Percentiles rank a stretch among this genome's conserved stretches.
Evolutionary conservation across 306 rosid species (phyloP).

Genomic region (Arachis stenosperma): DNA sequence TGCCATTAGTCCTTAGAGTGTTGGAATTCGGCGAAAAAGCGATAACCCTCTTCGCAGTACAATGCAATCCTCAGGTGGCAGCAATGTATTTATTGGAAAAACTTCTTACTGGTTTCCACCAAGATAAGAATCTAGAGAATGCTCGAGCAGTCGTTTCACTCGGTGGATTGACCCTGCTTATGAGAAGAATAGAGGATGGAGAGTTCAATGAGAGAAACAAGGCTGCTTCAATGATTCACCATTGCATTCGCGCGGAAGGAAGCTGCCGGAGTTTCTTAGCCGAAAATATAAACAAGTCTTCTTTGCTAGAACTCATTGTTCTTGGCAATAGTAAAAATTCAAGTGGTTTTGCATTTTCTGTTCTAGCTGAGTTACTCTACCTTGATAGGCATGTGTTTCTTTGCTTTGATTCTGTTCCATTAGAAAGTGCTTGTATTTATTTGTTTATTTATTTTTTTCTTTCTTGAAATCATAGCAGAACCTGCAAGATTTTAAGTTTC

Average conservation of each 20-base stretch:
- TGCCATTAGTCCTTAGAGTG: conserved; percentile 66
- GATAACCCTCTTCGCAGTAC: conserved; percentile 63
- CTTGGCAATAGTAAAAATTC: conserved; percentile 42
- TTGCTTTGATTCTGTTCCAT: neutral
- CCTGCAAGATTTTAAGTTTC: conserved; percentile 51
- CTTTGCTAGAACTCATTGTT: conserved; percentile 64
- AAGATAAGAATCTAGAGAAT: conserved; percentile 71
- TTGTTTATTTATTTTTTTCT: neutral
- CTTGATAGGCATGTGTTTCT: conserved; percentile 55
- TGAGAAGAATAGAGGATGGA: conserved; percentile 57
- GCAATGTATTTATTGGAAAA: conserved; percentile 69
- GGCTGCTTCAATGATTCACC: conserved; percentile 46
- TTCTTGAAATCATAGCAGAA: conserved; percentile 49
- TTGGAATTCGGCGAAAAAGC: conserved; percentile 66
- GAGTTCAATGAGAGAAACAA: conserved; percentile 52
- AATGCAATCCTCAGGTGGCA: conserved; percentile 61
- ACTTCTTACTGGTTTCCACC: conserved; percentile 69
- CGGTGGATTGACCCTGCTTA: conserved; percentile 64
- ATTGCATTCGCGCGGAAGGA: conserved; percentile 68
- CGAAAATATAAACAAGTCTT: conserved; percentile 52
- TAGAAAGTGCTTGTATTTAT: conserved; percentile 22
- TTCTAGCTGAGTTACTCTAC: conserved; percentile 64
- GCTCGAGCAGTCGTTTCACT: conserved; percentile 64
- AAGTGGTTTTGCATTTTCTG: conserved; percentile 47
- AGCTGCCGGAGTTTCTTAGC: conserved; percentile 69